Percentiles rank a stretch among this genome's conserved stretches.
Evolutionary conservation across 2,329 filamentous ascomycete genomes (phyloP).

Genomic region (Periconia digitata): DNA sequence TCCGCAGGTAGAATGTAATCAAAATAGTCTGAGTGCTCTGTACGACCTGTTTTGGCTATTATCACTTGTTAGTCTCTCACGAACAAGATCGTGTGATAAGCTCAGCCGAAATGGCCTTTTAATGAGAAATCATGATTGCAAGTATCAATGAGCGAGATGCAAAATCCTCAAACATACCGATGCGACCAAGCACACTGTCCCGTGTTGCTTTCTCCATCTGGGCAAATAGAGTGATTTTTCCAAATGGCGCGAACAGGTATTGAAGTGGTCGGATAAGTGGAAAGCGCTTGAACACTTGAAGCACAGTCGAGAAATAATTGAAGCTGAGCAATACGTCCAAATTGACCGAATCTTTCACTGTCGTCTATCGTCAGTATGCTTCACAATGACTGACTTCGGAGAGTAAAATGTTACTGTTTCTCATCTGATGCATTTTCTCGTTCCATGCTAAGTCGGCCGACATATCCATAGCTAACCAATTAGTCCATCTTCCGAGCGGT

Average conservation of each 20-base stretch:
- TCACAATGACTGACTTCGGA: background rate
- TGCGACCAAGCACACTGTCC: conserved; percentile 3
- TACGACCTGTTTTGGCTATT: background rate
- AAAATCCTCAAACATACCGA: conserved; percentile 8
- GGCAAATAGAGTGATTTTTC: conserved; percentile 11
- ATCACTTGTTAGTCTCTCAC: background rate
- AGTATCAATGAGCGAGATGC: no score
- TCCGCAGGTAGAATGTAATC: background rate
- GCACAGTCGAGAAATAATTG: conserved; percentile 7
- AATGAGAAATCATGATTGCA: no score
- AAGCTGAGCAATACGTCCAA: conserved; percentile 6
- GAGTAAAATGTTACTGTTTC: conserved; percentile 3
- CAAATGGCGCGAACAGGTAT: conserved; percentile 9
- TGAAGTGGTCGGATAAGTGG: conserved; percentile 9
- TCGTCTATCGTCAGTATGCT: conserved; percentile 1
- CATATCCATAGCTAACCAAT: conserved; percentile 10
- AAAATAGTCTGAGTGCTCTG: background rate
- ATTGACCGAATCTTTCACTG: conserved; percentile 5
- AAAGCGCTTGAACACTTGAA: conserved; percentile 7
- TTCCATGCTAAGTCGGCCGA: conserved; percentile 8
- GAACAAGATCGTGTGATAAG: background rate
- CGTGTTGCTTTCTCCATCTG: conserved; percentile 10
- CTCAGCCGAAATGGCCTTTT: no score
- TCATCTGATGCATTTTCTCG: conserved; percentile 9
- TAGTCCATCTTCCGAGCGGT: conserved; percentile 4